Evolutionary conservation across 768 basidiomycete species (phyloP).

Genomic region (Russula griseocarnosa): DNA sequence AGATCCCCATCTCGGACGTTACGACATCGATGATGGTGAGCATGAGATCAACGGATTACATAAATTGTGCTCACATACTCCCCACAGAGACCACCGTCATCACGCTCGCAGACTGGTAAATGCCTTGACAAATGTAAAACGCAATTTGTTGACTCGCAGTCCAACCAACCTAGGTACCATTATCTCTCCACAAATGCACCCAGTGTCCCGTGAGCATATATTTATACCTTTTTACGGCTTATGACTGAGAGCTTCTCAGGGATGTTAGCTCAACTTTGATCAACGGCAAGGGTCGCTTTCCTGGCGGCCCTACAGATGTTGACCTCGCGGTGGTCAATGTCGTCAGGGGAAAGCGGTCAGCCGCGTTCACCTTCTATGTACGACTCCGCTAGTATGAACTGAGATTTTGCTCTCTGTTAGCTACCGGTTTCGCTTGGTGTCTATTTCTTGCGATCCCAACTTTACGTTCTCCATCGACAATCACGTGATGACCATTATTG

Average conservation of each 20-base stretch:
- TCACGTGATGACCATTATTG: conserved; percentile 28
- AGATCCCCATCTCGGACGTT: conserved; percentile 30
- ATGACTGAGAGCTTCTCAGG: conserved; percentile 6
- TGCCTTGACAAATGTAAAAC: background rate
- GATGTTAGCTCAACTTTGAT: conserved; percentile 24
- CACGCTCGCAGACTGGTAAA: conserved; percentile 33
- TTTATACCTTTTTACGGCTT: background rate
- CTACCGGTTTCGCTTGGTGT: conserved; percentile 26
- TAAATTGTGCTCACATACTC: background rate
- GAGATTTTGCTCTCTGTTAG: conserved; percentile 3
- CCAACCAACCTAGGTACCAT: conserved; percentile 15
- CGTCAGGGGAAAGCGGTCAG: conserved; percentile 25
- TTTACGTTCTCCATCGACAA: conserved; percentile 28
- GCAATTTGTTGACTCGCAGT: background rate
- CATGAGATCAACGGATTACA: background rate
- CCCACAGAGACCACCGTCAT: conserved; percentile 31
- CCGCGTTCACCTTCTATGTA: background rate
- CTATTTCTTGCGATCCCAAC: conserved; percentile 27
- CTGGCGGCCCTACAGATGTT: conserved; percentile 16
- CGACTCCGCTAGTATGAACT: background rate
- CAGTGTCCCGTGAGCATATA: background rate
- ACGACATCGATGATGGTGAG: conserved; percentile 34
- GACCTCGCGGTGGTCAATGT: conserved; percentile 27
- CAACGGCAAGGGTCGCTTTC: conserved; percentile 28
- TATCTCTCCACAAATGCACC: conserved; percentile 22